Evolutionary conservation across 1,284 basidiomycete species (phyloP).

Genomic region (Serendipita sp.): DNA sequence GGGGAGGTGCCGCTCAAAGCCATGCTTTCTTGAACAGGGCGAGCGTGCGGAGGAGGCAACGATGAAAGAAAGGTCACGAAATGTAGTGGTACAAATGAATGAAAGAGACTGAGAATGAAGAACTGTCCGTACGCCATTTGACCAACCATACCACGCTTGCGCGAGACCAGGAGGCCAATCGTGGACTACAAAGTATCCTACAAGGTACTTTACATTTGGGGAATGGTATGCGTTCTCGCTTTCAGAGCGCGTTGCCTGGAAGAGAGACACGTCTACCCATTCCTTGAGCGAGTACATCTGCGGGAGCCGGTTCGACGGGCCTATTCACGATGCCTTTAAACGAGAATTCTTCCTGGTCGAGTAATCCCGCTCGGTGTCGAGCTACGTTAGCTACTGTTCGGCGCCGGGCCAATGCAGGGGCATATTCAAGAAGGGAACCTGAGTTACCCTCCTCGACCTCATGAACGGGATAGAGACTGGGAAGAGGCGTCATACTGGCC

Average conservation of each 20-base stretch:
- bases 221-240: neutral
- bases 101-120: neutral
- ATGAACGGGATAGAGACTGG: neutral
- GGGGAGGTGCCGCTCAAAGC: neutral
- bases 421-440: neutral
- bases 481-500: neutral
- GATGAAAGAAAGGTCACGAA: neutral
- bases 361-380: neutral
- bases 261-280: slow-evolving; percentile 1
- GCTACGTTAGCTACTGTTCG: neutral
- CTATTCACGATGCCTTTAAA: neutral
- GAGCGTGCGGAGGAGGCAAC: neutral
- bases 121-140: neutral
- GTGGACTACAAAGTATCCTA: no score
- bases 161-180: no score
- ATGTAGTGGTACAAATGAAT: neutral
- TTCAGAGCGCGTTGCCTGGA: neutral
- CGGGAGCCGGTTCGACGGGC: neutral
- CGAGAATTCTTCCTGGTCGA: neutral
- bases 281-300: neutral
- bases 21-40: neutral
- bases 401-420: neutral
- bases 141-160: no score
- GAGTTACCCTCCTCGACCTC: neutral
- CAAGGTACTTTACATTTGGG: neutral